Evolutionary conservation across 2,329 filamentous ascomycete species (phyloP).

Genomic region (Penicillium decumbens): DNA sequence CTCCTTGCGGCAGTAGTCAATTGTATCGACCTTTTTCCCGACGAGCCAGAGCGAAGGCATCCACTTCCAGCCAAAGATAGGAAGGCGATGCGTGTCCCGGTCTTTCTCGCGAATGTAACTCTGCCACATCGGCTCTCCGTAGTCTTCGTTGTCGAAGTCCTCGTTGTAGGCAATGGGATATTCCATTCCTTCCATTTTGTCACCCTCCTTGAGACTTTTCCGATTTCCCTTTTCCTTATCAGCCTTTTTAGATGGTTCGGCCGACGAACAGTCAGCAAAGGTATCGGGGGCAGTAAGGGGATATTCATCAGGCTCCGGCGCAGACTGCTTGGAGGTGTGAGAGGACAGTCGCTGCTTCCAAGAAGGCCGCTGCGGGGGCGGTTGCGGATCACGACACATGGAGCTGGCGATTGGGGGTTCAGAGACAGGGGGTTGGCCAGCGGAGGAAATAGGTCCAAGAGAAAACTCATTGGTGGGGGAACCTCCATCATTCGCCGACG

Average conservation of each 20-base stretch:
- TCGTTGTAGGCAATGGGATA: slow-evolving; percentile 64
- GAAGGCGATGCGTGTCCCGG: slow-evolving; percentile 76
- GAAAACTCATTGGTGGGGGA: slow-evolving; percentile 5
- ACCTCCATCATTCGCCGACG: slow-evolving; percentile 5
- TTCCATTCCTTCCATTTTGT: slow-evolving; percentile 29
- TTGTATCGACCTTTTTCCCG: slow-evolving; percentile 89
- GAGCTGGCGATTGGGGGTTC: slow-evolving; percentile 1
- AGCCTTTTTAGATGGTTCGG: slow-evolving; percentile 3
- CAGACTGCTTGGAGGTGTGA: slow-evolving; percentile 23
- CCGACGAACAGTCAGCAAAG: background rate
- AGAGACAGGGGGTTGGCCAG: slow-evolving; percentile 2
- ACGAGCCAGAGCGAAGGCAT: slow-evolving; percentile 73
- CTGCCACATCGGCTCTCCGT: slow-evolving; percentile 68
- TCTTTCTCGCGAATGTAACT: slow-evolving; percentile 76
- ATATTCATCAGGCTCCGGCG: slow-evolving; percentile 31
- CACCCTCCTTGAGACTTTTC: slow-evolving; percentile 25
- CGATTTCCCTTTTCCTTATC: slow-evolving; percentile 7
- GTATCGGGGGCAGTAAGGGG: slow-evolving; percentile 35
- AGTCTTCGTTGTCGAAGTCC: slow-evolving; percentile 58
- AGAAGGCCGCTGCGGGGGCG: slow-evolving; percentile 27
- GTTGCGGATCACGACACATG: slow-evolving; percentile 1
- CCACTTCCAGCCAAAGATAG: slow-evolving; percentile 60
- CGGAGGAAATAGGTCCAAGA: background rate
- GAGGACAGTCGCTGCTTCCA: slow-evolving; percentile 34
- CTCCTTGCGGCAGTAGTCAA: slow-evolving; percentile 83